Evolutionary conservation across 2,329 filamentous ascomycete genomes (phyloP).

Genomic region (Monosporascus sp.): DNA sequence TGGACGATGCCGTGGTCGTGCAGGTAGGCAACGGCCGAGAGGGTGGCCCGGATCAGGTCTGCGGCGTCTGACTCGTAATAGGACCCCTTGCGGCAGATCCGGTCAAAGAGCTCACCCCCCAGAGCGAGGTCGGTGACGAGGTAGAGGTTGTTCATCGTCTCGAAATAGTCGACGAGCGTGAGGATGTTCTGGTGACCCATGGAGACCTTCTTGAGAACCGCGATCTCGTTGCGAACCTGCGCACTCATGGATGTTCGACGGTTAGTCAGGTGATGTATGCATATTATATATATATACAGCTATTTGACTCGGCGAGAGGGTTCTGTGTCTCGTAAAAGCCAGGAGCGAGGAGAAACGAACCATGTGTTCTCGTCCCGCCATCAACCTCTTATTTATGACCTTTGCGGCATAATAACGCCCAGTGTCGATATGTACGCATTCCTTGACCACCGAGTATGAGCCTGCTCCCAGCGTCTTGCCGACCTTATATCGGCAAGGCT

Average conservation of each 20-base stretch:
- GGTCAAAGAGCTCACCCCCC: conserved; percentile 94
- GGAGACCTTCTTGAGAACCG: conserved; percentile 93
- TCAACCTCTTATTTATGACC: conserved; percentile 97
- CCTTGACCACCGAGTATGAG: conserved; percentile 97
- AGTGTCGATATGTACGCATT: conserved; percentile 97
- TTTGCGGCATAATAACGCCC: conserved; percentile 98
- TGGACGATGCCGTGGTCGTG: conserved; percentile 99
- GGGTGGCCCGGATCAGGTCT: conserved; percentile 86
- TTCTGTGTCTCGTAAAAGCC: background rate
- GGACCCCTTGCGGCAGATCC: conserved; percentile 96
- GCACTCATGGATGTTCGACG: too few species aligned
- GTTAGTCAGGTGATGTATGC: background rate
- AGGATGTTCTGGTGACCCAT: conserved; percentile 99
- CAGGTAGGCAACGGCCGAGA: conserved; percentile 96
- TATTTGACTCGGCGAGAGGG: conserved; percentile 4
- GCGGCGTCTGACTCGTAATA: conserved; percentile 98
- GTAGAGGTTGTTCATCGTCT: conserved; percentile 99
- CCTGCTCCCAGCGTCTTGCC: conserved; percentile 95
- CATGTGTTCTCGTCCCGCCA: conserved; percentile 98
- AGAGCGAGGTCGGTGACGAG: conserved; percentile 95
- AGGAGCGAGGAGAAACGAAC: conserved; percentile 41
- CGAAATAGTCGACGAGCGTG: conserved; percentile 97
- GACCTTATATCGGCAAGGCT: conserved; percentile 97
- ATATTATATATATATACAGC: conserved; percentile 1
- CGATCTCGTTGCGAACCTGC: conserved; percentile 94